These are phyloP conservation scores for Colletotrichum sidae DNA, from an alignment of 2,329 filamentous ascomycete genomes.

Conservation along the genomic window DNA sequence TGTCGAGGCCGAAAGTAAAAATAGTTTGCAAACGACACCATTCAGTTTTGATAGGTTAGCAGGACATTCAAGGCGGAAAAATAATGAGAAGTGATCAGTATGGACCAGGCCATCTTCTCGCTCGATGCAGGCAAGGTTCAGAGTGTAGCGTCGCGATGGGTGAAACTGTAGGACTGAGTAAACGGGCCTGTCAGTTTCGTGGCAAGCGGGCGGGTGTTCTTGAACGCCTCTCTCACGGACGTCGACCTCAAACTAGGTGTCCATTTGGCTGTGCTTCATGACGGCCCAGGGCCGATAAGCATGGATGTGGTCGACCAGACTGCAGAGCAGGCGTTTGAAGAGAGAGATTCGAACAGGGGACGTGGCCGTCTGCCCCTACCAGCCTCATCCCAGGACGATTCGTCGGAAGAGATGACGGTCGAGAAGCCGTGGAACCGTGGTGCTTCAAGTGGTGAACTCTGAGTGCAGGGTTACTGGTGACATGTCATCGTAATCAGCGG, in stretches of 20 bases:
- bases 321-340: not conserved
- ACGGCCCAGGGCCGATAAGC: conserved; percentile 15
- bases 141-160: conserved; percentile 18
- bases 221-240: not conserved
- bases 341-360: not conserved
- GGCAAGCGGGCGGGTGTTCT: conserved; percentile 14
- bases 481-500: no score
- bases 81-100: conserved; percentile 13
- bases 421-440: conserved; percentile 3
- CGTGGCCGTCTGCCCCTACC: no score
- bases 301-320: not conserved
- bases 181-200: conserved; percentile 13
- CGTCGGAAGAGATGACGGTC: conserved; percentile 18
- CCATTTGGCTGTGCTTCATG: conserved; percentile 9
- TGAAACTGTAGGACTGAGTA: conserved; percentile 2
- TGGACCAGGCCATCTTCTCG: not conserved
- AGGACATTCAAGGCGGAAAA: conserved; percentile 7
- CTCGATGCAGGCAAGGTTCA: not conserved
- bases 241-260: conserved; percentile 2
- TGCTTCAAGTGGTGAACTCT: not conserved
- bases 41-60: conserved; percentile 3
- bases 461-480: not conserved
- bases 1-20: conserved; percentile 7
- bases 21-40: conserved; percentile 9
- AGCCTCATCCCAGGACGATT: not conserved